These are phyloP conservation scores for Goffeauzyma gilvescens DNA, from an alignment of 768 basidiomycete species.

Conservation along the genomic window DNA sequence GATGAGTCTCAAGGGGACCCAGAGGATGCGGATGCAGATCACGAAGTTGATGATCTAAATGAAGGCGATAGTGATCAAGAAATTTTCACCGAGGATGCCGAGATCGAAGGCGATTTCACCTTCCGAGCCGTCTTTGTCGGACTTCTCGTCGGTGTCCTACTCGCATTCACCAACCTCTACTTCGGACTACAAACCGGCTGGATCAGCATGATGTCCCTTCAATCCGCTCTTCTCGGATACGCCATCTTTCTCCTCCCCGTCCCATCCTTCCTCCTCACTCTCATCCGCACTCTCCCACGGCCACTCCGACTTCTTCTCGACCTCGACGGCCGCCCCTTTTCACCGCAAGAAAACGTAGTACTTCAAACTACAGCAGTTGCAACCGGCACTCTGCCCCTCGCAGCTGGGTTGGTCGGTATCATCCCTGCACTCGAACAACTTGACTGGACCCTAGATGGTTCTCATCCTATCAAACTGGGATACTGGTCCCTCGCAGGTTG, in stretches of 20 bases:
- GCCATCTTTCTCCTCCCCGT: slow-evolving; percentile 49
- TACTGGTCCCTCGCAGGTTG: slow-evolving; percentile 60
- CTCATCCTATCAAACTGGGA: slow-evolving; percentile 51
- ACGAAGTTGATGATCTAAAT: not conserved
- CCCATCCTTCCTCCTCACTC: slow-evolving; percentile 16
- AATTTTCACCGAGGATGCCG: slow-evolving; percentile 1
- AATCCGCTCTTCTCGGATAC: slow-evolving; percentile 82
- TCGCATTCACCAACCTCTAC: slow-evolving; percentile 52
- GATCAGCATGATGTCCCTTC: slow-evolving; percentile 59
- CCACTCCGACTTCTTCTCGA: not conserved
- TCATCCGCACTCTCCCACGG: not conserved
- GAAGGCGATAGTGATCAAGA: not conserved
- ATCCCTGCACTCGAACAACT: slow-evolving; percentile 72
- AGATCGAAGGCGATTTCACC: slow-evolving; percentile 24
- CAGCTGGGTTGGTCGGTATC: slow-evolving; percentile 63
- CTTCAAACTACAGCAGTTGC: slow-evolving; percentile 91
- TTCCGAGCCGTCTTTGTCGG: slow-evolving; percentile 52
- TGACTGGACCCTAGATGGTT: slow-evolving; percentile 54
- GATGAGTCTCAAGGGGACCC: too few relatives aligned
- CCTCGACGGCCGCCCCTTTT: slow-evolving; percentile 39
- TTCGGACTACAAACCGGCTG: slow-evolving; percentile 17
- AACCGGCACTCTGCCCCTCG: slow-evolving; percentile 45
- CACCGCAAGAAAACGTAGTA: slow-evolving; percentile 83
- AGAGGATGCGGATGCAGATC: too few relatives aligned
- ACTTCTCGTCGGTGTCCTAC: slow-evolving; percentile 58